Evolutionary conservation across 2,329 filamentous ascomycete species (phyloP), one percentile per base, ranked within the genome.

Genomic region (Ploettnerulaceae sp.): DNA sequence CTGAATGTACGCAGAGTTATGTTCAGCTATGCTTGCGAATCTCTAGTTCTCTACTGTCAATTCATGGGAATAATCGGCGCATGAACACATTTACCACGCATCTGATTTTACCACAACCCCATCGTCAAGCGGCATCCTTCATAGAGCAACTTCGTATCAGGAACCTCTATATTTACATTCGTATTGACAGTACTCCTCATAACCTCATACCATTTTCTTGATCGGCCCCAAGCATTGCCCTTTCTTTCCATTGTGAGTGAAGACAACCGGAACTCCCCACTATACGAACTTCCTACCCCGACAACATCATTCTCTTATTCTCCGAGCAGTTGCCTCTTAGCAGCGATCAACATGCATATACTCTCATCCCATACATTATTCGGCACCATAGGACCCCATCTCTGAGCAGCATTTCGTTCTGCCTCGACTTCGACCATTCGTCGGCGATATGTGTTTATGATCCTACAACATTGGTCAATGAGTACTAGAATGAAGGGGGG

Each of bases 371-470:
- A 56, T 7, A 49, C 26, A 20, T 42, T 32, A 11, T 46, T 15
- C 3, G 32, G 25, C 18, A 38, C 24, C 11, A 24, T 26, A 6
- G 18, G 11, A 9, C 35, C 26, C 20, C 36, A 39, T 6, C 24
- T 15, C 7, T 31, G 41, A 15, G 53, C 48, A 1, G 29, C 21
- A 14, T 43, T 46, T 8, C 54, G 45, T 35, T 55, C 54, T 11
- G 41, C 14, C 25, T 57, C 48, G 7, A 60, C 22, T 24, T 57
- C 57, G 17, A 28, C 44, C 47, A 57, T 53, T 14, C 45, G 33
- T 25, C 51, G 33, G 4, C 48, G 29, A 21, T 48, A 59, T 7
- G 55, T 52, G 8, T 52, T 43, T 2, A 52, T 26, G n/a, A 57
- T 56, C 15, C 57, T 59, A 22, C 14, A 8, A 33, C 6, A 5